These are phyloP conservation scores for Sporisorium sorghi DNA, from an alignment of 1,284 basidiomycete species.

Conservation along the genomic window DNA sequence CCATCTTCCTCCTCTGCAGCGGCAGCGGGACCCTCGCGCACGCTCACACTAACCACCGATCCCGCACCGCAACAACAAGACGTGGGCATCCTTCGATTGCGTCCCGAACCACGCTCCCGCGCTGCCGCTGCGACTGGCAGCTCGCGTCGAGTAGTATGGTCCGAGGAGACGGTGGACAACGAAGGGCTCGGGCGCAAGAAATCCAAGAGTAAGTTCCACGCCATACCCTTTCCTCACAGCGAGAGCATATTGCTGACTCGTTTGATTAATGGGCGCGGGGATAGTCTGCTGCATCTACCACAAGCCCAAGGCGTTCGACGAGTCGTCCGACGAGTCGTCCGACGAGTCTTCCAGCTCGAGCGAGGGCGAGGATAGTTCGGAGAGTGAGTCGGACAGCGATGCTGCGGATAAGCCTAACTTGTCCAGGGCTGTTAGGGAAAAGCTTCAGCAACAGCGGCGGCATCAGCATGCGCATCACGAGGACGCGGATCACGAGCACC, in stretches of 20 bases:
- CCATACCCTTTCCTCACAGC: background rate
- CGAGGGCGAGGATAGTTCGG: background rate
- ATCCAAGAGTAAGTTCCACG: conserved; percentile 36
- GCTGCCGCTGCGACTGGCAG: background rate
- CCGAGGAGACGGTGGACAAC: conserved; percentile 64
- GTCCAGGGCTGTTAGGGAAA: conserved; percentile 9
- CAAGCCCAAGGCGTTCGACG: conserved; percentile 65
- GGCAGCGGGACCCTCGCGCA: conserved; percentile 17
- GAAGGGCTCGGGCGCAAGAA: conserved; percentile 63
- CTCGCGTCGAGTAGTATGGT: conserved; percentile 57
- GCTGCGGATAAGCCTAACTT: conserved; percentile 2
- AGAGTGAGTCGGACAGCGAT: conserved; percentile 14
- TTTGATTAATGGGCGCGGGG: background rate
- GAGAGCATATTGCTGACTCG: background rate
- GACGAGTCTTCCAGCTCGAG: conserved; percentile 6
- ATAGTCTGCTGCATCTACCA: conserved; percentile 67
- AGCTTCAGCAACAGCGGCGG: conserved; percentile 8
- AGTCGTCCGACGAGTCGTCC: conserved; percentile 50
- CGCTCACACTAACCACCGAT: conserved; percentile 18
- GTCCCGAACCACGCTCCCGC: conserved; percentile 1
- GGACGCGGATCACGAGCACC: background rate
- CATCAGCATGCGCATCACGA: conserved; percentile 3
- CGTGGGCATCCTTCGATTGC: conserved; percentile 24
- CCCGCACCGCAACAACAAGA: background rate
- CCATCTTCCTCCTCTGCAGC: conserved; percentile 1